These are phyloP conservation scores for Eutypella sp. DNA, from an alignment of 2,329 filamentous ascomycete species.

Conservation along the genomic window DNA sequence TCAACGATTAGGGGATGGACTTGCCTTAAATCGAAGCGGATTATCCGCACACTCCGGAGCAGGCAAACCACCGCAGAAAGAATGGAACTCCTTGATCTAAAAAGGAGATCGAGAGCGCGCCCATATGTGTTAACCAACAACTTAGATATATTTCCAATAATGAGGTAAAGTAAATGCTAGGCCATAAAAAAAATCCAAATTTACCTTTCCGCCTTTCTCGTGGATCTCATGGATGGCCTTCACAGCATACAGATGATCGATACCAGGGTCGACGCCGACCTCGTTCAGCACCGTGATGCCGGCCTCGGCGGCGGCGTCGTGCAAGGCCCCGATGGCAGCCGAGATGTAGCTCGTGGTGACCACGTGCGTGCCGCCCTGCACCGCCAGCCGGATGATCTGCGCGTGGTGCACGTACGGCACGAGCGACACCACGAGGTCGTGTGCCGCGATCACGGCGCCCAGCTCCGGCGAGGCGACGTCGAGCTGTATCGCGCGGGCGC, in stretches of 20 bases:
- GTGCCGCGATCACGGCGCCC: constrained; percentile 7
- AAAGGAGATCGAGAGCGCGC: background rate
- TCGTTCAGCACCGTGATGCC: constrained; percentile 72
- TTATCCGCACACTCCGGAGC: constrained; percentile 36
- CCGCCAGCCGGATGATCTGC: constrained; percentile 61
- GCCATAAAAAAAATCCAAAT: too few relatives aligned
- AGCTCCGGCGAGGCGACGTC: constrained; percentile 8
- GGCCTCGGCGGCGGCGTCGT: constrained; percentile 56
- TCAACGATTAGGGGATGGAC: background rate
- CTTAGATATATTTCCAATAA: too few relatives aligned
- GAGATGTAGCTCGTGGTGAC: constrained; percentile 74
- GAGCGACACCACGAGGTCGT: constrained; percentile 20
- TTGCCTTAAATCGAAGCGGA: constrained; percentile 2
- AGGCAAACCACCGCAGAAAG: constrained; percentile 61
- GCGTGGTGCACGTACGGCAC: constrained; percentile 21
- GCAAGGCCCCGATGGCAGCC: constrained; percentile 62
- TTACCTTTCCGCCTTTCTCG: constrained; percentile 57
- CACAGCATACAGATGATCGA: constrained; percentile 56
- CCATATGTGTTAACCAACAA: too few relatives aligned
- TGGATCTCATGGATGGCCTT: constrained; percentile 65
- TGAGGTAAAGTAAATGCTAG: too few relatives aligned
- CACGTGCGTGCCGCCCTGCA: constrained; percentile 65
- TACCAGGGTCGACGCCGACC: constrained; percentile 58
- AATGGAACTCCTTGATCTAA: constrained; percentile 55
- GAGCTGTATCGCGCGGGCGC: background rate